These are phyloP conservation scores for Huntiella omanensis DNA, from an alignment of 2,329 filamentous ascomycete species.

Conservation along the genomic window DNA sequence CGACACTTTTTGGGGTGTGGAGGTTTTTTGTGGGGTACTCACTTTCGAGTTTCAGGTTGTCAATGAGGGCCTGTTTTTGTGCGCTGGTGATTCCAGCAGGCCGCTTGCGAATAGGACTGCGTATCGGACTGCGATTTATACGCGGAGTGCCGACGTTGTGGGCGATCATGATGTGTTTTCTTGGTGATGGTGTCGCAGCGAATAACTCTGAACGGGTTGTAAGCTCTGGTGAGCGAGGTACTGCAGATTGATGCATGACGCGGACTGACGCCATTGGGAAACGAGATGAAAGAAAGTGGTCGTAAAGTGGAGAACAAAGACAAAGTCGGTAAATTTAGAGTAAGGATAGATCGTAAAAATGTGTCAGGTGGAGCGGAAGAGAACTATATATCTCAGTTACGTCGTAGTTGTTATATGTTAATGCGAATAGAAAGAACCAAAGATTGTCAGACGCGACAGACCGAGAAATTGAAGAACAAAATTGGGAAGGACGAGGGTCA, in stretches of 20 bases:
- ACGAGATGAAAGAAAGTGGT: neutral
- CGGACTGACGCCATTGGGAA: constrained; percentile 28
- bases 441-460: constrained; percentile 4
- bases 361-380: neutral
- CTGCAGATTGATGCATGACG: constrained; percentile 17
- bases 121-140: constrained; percentile 14
- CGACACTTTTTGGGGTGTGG: neutral
- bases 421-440: neutral
- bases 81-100: constrained; percentile 41
- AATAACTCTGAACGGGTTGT: constrained; percentile 23
- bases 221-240: constrained; percentile 4
- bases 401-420: neutral
- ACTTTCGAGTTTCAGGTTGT: constrained; percentile 83
- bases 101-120: constrained; percentile 45
- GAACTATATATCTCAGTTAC: too few species aligned
- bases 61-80: constrained; percentile 74
- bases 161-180: constrained; percentile 14
- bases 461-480: neutral
- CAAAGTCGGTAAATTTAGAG: neutral
- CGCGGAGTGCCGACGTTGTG: constrained; percentile 20
- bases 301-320: neutral
- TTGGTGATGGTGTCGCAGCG: constrained; percentile 17
- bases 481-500: constrained; percentile 2
- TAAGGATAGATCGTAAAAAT: neutral
- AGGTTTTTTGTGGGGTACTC: constrained; percentile 18